Conservation (phyloP, 1,284 basidiomycete genomes). For the Trametes hirsuta region DNA sequence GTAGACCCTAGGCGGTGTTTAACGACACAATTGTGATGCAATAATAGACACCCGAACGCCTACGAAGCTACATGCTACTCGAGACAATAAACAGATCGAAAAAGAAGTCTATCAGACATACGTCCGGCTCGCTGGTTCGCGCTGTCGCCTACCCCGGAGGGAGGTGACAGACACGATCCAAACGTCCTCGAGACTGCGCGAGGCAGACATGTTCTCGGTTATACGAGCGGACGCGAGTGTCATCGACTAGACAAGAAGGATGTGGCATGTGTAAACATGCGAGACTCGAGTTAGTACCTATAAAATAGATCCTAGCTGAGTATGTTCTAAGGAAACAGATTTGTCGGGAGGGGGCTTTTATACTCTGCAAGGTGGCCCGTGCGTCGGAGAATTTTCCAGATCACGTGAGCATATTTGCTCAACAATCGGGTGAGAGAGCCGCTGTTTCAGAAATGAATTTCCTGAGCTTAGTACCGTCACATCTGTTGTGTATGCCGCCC, state of each 20-base stretch:
- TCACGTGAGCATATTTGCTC: slow-evolving; percentile 14
- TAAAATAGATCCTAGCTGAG: slow-evolving; percentile 89
- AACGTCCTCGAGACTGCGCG: slow-evolving; percentile 74
- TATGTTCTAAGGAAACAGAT: slow-evolving; percentile 69
- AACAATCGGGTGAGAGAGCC: slow-evolving; percentile 8
- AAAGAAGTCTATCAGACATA: slow-evolving; percentile 74
- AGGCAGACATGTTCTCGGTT: slow-evolving; percentile 71
- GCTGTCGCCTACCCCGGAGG: slow-evolving; percentile 42
- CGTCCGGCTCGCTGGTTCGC: slow-evolving; percentile 65
- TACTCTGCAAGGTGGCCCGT: slow-evolving; percentile 35
- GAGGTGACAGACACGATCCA: slow-evolving; percentile 45
- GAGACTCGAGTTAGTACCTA: slow-evolving; percentile 88
- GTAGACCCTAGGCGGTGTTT: too few species aligned
- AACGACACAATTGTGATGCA: too few species aligned
- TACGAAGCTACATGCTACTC: neutral
- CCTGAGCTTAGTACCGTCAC: neutral
- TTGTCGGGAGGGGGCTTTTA: slow-evolving; percentile 36
- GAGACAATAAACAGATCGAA: neutral
- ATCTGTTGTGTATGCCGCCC: neutral
- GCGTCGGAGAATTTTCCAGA: slow-evolving; percentile 16
- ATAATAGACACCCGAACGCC: neutral
- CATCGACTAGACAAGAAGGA: slow-evolving; percentile 82
- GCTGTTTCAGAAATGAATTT: neutral
- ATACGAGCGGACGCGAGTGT: slow-evolving; percentile 68
- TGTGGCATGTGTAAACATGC: slow-evolving; percentile 86